These are phyloP conservation scores for Neurospora sp. DNA, from an alignment of 495 filamentous ascomycete genomes.

Conservation along the genomic window DNA sequence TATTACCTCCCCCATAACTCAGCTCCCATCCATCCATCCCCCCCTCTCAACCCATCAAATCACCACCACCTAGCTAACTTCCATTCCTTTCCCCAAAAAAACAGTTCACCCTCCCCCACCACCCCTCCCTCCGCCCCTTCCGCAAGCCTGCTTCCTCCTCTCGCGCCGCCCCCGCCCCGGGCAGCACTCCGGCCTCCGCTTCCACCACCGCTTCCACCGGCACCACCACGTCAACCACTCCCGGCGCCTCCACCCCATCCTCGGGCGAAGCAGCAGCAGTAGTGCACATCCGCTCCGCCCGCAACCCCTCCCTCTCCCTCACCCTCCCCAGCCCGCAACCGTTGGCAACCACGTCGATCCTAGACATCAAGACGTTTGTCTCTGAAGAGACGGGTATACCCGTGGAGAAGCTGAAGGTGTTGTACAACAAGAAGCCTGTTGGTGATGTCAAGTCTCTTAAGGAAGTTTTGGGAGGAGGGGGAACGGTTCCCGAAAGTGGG, in stretches of 20 bases:
- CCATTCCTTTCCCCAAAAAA: background rate
- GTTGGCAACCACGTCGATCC: constrained; percentile 51
- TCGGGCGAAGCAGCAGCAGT: background rate
- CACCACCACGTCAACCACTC: background rate
- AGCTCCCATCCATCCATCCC: background rate
- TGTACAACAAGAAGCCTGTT: constrained; percentile 75
- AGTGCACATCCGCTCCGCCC: constrained; percentile 61
- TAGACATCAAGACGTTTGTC: constrained; percentile 61
- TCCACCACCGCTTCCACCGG: background rate
- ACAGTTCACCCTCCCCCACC: constrained; percentile 39
- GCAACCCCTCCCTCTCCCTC: constrained; percentile 58
- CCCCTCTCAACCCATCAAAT: background rate
- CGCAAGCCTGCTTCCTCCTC: background rate
- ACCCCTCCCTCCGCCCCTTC: constrained; percentile 20
- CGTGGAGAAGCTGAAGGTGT: constrained; percentile 66
- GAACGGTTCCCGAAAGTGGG: constrained; percentile 12
- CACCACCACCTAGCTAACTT: background rate
- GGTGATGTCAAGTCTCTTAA: constrained; percentile 55
- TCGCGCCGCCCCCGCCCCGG: background rate
- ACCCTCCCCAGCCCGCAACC: constrained; percentile 33
- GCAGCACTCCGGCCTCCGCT: background rate
- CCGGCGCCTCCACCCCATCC: constrained; percentile 31
- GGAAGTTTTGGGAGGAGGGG: constrained; percentile 29
- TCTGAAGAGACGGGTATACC: constrained; percentile 37
- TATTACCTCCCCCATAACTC: background rate